phyloP scores from a whole-genome alignment of 768 basidiomycete species.

The Gymnopilus junonius region DNA sequence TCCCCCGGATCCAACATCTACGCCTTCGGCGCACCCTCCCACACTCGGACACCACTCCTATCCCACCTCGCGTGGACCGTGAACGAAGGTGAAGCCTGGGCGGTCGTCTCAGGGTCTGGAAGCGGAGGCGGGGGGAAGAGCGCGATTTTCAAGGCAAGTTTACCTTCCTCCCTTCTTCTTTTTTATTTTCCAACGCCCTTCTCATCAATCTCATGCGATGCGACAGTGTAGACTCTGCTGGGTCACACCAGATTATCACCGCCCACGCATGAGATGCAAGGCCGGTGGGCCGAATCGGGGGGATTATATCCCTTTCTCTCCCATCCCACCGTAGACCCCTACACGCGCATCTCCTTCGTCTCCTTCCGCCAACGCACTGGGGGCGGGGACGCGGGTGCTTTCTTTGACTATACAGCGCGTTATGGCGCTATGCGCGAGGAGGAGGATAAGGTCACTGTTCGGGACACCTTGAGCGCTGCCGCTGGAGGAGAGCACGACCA shows the following conservation, averaged over 20 bases:
- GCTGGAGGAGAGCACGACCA: too few species aligned
- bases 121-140: constrained; percentile 55
- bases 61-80: constrained; percentile 62
- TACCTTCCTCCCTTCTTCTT: neutral
- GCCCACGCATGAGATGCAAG: constrained; percentile 52
- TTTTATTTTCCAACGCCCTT: too few species aligned
- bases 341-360: constrained; percentile 56
- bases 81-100: constrained; percentile 72
- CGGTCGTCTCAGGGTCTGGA: constrained; percentile 68
- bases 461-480: constrained; percentile 19
- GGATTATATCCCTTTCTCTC: constrained; percentile 83
- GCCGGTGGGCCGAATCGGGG: constrained; percentile 27
- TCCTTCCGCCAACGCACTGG: constrained; percentile 66
- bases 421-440: constrained; percentile 90
- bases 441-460: constrained; percentile 52
- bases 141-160: constrained; percentile 64
- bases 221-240: constrained; percentile 55
- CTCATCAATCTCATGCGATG: too few species aligned
- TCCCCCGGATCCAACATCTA: constrained; percentile 47
- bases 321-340: constrained; percentile 47
- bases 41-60: constrained; percentile 51
- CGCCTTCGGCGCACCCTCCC: constrained; percentile 59
- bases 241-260: constrained; percentile 76
- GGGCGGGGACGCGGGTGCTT: constrained; percentile 61
- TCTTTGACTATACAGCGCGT: constrained; percentile 92